phyloP scores from a whole-genome alignment of 768 basidiomycete genomes.

The Macrolepiota fuliginosa region DNA sequence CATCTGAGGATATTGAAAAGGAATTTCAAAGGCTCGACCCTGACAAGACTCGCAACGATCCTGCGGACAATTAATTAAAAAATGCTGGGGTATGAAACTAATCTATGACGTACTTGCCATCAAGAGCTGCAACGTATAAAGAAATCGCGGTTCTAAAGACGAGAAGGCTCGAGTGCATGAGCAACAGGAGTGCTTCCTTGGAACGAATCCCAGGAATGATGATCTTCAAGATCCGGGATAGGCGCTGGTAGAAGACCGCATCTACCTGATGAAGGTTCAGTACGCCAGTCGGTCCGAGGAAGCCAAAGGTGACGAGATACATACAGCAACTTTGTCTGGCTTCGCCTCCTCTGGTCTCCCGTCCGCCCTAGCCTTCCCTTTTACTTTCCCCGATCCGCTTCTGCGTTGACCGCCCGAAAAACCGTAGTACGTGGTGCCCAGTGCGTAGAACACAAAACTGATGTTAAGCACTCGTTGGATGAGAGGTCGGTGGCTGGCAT shows the following conservation, averaged over 20 bases:
- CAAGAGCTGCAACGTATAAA: conserved; percentile 90
- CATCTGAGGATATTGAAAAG: conserved; percentile 84
- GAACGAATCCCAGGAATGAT: conserved; percentile 84
- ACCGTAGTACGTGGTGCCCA: conserved; percentile 59
- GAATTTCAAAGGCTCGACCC: conserved; percentile 77
- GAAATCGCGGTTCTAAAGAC: conserved; percentile 90
- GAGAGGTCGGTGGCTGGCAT: conserved; percentile 62
- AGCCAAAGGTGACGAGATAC: conserved; percentile 21
- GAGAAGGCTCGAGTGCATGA: conserved; percentile 87
- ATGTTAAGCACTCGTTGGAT: conserved; percentile 71
- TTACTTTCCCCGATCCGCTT: conserved; percentile 32
- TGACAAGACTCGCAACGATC: conserved; percentile 93
- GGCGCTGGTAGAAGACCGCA: conserved; percentile 82
- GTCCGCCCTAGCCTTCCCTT: conserved; percentile 26
- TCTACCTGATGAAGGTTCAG: conserved; percentile 60
- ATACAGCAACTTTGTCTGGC: conserved; percentile 65
- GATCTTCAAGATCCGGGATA: conserved; percentile 76
- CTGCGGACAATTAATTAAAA: conserved; percentile 34
- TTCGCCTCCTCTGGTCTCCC: conserved; percentile 25
- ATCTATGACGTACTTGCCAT: conserved; percentile 68
- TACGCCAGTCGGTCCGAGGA: not conserved
- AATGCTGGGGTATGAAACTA: not conserved
- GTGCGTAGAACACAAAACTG: conserved; percentile 68
- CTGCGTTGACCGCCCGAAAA: conserved; percentile 40
- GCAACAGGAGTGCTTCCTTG: conserved; percentile 83